Evolutionary conservation across 2,329 filamentous ascomycete genomes (phyloP), one percentile per base, ranked within the genome.

Genomic region (Aspergillus brasiliensis): DNA sequence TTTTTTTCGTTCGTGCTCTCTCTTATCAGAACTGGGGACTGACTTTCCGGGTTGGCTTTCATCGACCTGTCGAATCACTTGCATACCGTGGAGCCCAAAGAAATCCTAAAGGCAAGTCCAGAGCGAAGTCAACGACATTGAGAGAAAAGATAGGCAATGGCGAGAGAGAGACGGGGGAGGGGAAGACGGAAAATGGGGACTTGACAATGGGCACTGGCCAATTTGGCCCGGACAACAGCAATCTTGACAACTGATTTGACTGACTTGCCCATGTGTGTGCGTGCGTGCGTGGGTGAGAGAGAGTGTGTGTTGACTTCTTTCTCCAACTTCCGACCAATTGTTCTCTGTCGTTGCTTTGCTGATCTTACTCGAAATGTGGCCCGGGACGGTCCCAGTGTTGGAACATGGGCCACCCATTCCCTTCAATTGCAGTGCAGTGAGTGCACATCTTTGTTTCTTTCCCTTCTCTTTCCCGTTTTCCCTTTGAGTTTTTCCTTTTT

Each of bases 331-430:
- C 34, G 40, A 51, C 48, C 48, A 51, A 52, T 38, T 38, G 23
- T 19, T 34, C 23, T 27, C 34, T 17, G 37, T 34, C 28, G 19
- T 54, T 44, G 19, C 28, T 15, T 11, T 56, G 60, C 57, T 59
- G 60, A 62, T 62, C 57, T 60, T 60, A 60, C 60, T 62, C 57
- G 46, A 62, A 58, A 40, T 25, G 49, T 40, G 49, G 37, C 13
- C 31, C 49, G n/a, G 15, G 40, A 44, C 40, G 40, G 40, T 44
- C 40, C 40, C 40, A 44, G 40, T 44, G 40, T 44, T 44, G 40
- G 40, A 44, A 44, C 40, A 44, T 44, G 40, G 40, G 40, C 40
- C 40, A 44, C 21, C 40, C 40, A 44, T 44, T 21, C 40, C 40
- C 47, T 28, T 28, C 47, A 51, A 44, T 44, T 44, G 40, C 40